Conservation (phyloP, 352 stramenopile genomes). For the Phytophthora hybrid region DNA sequence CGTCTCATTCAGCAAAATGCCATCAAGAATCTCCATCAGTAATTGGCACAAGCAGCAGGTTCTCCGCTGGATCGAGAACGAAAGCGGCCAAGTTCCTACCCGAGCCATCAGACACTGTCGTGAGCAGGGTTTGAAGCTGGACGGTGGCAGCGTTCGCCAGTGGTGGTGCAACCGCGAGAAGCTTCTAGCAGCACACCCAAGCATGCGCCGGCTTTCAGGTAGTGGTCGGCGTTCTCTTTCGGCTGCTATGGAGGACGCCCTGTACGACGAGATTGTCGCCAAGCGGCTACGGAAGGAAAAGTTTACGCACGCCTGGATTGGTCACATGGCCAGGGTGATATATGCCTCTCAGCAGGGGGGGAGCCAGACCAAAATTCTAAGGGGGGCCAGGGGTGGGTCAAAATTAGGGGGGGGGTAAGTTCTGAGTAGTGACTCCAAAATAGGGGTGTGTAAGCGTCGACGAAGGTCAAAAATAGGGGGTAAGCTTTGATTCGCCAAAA, state of each 20-base stretch:
- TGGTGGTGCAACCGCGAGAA: slow-evolving; percentile 32
- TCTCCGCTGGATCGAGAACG: slow-evolving; percentile 24
- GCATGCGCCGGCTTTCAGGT: neutral
- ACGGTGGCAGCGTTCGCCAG: slow-evolving; percentile 3
- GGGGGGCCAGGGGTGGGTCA: no score
- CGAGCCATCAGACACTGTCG: slow-evolving; percentile 17
- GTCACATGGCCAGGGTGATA: slow-evolving; percentile 10
- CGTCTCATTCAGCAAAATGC: slow-evolving; percentile 1
- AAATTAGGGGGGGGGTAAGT: no score
- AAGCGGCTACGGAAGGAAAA: slow-evolving; percentile 17
- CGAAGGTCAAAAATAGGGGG: no score
- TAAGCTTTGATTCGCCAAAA: no score
- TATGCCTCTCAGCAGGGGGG: slow-evolving; percentile 12
- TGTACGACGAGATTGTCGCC: slow-evolving; percentile 20
- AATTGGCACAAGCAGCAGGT: slow-evolving; percentile 22
- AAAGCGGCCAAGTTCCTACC: slow-evolving; percentile 3
- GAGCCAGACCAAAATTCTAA: no score
- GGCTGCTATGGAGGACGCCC: slow-evolving; percentile 4
- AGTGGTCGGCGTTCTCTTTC: slow-evolving; percentile 3
- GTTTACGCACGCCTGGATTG: slow-evolving; percentile 25
- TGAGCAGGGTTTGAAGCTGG: slow-evolving; percentile 21
- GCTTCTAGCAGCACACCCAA: slow-evolving; percentile 6
- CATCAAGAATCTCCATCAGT: slow-evolving; percentile 12
- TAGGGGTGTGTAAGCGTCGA: no score
- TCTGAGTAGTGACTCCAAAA: no score